These are phyloP conservation scores for Onygenales sp. DNA, from an alignment of 2,329 filamentous ascomycete genomes.

Conservation along the genomic window DNA sequence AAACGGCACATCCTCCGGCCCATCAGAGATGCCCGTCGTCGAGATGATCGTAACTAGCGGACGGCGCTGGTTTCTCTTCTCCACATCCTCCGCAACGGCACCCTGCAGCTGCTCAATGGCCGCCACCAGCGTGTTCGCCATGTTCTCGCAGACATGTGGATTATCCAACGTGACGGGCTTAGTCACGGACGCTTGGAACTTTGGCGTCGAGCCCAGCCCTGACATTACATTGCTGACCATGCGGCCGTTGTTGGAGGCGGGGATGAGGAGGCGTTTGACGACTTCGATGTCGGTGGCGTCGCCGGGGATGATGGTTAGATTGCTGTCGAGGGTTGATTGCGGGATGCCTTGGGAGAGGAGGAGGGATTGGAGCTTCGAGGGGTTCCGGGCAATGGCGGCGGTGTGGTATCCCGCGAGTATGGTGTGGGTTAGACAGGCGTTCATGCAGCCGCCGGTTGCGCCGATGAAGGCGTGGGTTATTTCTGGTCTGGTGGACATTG, in stretches of 20 bases:
- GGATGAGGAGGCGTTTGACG: constrained; percentile 31
- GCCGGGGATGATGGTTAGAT: constrained; percentile 41
- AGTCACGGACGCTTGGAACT: constrained; percentile 14
- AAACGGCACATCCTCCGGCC: constrained; percentile 10
- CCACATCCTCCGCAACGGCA: background rate
- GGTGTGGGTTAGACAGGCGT: constrained; percentile 34
- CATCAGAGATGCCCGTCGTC: constrained; percentile 17
- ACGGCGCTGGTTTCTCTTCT: background rate
- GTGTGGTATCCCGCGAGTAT: constrained; percentile 37
- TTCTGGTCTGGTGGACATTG: background rate
- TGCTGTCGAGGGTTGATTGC: constrained; percentile 20
- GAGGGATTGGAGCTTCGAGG: constrained; percentile 38
- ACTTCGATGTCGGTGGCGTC: constrained; percentile 33
- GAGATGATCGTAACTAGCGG: constrained; percentile 16
- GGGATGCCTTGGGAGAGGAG: constrained; percentile 34
- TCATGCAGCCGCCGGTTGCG: constrained; percentile 41
- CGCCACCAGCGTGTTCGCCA: constrained; percentile 13
- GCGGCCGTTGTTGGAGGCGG: constrained; percentile 14
- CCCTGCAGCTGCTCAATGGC: constrained; percentile 15
- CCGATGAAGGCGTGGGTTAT: constrained; percentile 40
- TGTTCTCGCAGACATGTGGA: constrained; percentile 17
- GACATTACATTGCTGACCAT: constrained; percentile 37
- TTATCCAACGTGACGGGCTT: constrained; percentile 17
- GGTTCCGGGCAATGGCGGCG: constrained; percentile 41
- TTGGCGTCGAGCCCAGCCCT: constrained; percentile 29